Conservation (phyloP, 2,329 filamentous ascomycete genomes). For the Cladosporium sp. region DNA sequence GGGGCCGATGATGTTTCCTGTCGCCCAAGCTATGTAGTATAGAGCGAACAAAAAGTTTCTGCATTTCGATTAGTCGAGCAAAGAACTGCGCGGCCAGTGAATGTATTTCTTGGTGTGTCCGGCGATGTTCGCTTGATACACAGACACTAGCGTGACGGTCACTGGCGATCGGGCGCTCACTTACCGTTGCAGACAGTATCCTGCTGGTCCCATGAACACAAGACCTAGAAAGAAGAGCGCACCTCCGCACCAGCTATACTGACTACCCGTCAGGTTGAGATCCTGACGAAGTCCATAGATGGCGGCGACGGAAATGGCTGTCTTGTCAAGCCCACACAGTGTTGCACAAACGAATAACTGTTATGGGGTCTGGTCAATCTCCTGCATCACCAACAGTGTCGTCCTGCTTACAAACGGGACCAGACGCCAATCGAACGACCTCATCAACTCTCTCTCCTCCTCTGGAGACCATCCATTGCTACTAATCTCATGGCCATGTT, state of each 20-base stretch:
- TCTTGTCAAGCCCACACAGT: slow-evolving; percentile 47
- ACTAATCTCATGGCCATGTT: not conserved
- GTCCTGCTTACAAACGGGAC: not conserved
- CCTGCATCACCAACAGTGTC: not conserved
- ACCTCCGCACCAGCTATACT: slow-evolving; percentile 46
- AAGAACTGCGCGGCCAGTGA: not conserved
- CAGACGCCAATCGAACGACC: not conserved
- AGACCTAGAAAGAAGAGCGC: slow-evolving; percentile 52
- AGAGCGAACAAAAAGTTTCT: slow-evolving; percentile 57
- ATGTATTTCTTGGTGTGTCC: slow-evolving; percentile 66
- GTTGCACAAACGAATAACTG: not conserved
- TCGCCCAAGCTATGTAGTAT: slow-evolving; percentile 58
- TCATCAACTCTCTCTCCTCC: not conserved
- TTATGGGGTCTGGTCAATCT: not conserved
- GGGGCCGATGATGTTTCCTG: slow-evolving; percentile 64
- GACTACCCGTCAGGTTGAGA: slow-evolving; percentile 42
- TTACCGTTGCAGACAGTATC: not conserved
- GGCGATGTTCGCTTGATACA: slow-evolving; percentile 59
- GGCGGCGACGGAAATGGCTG: slow-evolving; percentile 46
- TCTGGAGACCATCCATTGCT: not conserved
- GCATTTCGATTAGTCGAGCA: slow-evolving; percentile 39
- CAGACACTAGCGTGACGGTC: slow-evolving; percentile 39
- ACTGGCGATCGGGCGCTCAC: not conserved
- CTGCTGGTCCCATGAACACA: slow-evolving; percentile 33
- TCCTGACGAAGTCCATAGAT: slow-evolving; percentile 44